These are phyloP conservation scores for Kalmanozyma brasiliensis DNA, from an alignment of 1,284 basidiomycete species.

Conservation along the genomic window DNA sequence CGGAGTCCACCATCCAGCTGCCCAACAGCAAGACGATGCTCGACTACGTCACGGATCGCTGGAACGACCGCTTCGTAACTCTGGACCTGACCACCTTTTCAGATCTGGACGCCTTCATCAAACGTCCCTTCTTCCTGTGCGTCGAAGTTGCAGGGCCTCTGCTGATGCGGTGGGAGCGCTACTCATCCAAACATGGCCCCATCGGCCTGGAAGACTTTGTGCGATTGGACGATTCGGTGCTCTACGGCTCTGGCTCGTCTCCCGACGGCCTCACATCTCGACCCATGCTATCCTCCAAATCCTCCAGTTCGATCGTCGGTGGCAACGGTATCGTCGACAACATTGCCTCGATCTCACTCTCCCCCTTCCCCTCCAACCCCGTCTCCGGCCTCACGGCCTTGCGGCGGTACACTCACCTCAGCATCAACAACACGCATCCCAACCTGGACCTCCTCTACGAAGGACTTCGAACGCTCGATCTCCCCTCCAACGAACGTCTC, in stretches of 20 bases:
- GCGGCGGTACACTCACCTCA: slow-evolving; percentile 71
- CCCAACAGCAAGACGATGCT: slow-evolving; percentile 73
- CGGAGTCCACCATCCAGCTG: no score
- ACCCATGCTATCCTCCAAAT: slow-evolving; percentile 16
- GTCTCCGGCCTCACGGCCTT: slow-evolving; percentile 11
- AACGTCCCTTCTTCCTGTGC: slow-evolving; percentile 89
- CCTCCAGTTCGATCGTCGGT: slow-evolving; percentile 21
- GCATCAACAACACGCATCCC: slow-evolving; percentile 78
- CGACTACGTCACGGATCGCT: slow-evolving; percentile 82
- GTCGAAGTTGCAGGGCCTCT: slow-evolving; percentile 87
- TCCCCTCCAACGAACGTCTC: slow-evolving; percentile 85
- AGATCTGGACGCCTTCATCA: slow-evolving; percentile 79
- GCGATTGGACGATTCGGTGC: slow-evolving; percentile 49
- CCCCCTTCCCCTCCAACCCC: slow-evolving; percentile 17
- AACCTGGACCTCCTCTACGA: slow-evolving; percentile 73
- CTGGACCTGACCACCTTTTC: slow-evolving; percentile 74
- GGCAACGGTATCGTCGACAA: slow-evolving; percentile 30
- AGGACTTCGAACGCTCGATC: slow-evolving; percentile 77
- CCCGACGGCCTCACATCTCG: background rate
- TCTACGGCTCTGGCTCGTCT: slow-evolving; percentile 7
- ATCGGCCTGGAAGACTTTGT: slow-evolving; percentile 60
- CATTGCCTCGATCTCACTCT: slow-evolving; percentile 6
- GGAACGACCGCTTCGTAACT: slow-evolving; percentile 84
- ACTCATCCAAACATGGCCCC: slow-evolving; percentile 7
- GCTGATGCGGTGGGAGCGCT: slow-evolving; percentile 67